A percentile compares a stretch with the other conserved stretches of the same genome.
Conservation (phyloP, 805 yeast genomes). For the Hanseniaspora mollemarum region DNA sequence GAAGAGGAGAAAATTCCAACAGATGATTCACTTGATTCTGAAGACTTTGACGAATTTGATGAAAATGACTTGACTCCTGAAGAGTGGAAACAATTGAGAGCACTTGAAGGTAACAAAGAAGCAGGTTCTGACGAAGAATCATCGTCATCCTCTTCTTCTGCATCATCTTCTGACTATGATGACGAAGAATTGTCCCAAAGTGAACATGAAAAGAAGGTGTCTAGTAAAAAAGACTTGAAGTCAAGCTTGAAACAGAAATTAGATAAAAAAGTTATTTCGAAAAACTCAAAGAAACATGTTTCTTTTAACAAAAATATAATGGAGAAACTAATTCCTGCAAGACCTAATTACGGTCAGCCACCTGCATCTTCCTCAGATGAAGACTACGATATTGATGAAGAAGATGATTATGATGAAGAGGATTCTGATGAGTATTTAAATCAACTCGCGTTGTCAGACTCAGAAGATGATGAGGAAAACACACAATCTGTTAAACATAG, state of each 20-base stretch:
- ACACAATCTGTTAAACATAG: too few species aligned
- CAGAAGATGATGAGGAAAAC: background rate
- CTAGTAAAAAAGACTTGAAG: background rate
- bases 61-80: constrained; percentile 24
- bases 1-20: constrained; percentile 2
- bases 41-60: constrained; percentile 19
- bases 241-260: constrained; percentile 4
- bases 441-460: constrained; percentile 3
- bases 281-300: constrained; percentile 10
- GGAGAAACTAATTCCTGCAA: constrained; percentile 11
- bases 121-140: constrained; percentile 15
- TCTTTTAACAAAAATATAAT: background rate
- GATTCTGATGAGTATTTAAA: constrained; percentile 8
- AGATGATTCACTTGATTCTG: constrained; percentile 16
- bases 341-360: constrained; percentile 10
- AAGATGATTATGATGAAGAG: constrained; percentile 21
- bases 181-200: too few species aligned
- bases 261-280: constrained; percentile 3
- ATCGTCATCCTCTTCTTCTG: constrained; percentile 19
- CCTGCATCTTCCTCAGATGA: constrained; percentile 15
- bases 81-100: constrained; percentile 19
- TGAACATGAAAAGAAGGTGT: background rate
- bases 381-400: constrained; percentile 22
- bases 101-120: constrained; percentile 22
- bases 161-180: constrained; percentile 24